Base-by-base conservation (phyloP, 108 stramenopile genomes). In the Cyclotella choctawhatcheeana region DNA sequence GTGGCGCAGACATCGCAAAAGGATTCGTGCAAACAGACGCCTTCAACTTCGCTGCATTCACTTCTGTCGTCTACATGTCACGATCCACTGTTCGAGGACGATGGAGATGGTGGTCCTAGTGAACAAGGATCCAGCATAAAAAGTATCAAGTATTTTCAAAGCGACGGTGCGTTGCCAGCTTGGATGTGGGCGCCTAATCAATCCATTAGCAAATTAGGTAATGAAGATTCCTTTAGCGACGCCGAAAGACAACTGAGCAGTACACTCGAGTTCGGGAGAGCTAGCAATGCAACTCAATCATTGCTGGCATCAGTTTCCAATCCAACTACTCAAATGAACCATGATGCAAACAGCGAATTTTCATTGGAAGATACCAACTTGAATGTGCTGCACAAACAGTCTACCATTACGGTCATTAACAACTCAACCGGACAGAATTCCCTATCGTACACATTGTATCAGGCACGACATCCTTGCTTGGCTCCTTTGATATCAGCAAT, bases 31-130 rank as follows among this genome's bases (percentile, higher is more conserved):
- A 47, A 54, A 32, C 40, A 51, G 43, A 74, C 12, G 27, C 63
- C 43, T n/a, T 47, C 44, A 10, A 8, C 64, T 18, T 66, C 73
- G 0, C 40, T 74, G 32, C 64, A 58, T 58, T 58, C 73, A 47
- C 44, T 74, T 8, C 32, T 74, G 16, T 64, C 73, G 14, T 25
- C 31, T 3, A 37, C 64, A 1, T 35, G 34, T n/a, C 26, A 14
- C 2, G 52, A 74, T 59, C 65, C 73, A 13, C 34, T 74, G 33
- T 74, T 74, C 58, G 73, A 74, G 47, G 73, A 74, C 22, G 64
- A 50, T 8, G 31, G 56, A 14, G 64, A 58, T 12, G 43, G 43
- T 45, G 40, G 3, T 59, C 2, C 33, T n/a, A 3, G 29, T 13
- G 43, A 29, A 8, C 61, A 64, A 24, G 17, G 40, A 26, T 48